phyloP scores from a whole-genome alignment of 352 stramenopile genomes.

The Phytophthora meadii region DNA sequence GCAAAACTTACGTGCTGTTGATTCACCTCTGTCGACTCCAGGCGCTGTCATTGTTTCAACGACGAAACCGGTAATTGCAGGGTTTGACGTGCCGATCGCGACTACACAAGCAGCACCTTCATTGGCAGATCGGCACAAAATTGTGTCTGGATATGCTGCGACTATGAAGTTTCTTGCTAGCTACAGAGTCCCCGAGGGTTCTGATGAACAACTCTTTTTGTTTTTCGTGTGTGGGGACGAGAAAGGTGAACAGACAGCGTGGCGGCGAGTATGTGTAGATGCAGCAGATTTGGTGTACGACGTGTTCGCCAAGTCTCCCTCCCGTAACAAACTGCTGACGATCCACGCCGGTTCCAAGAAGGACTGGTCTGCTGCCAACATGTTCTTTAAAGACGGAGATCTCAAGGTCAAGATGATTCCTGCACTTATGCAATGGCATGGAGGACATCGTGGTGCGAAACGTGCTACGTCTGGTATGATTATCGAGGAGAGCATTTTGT shows the following conservation, averaged over 20 bases:
- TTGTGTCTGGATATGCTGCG: conserved; percentile 57
- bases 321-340: conserved; percentile 56
- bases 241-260: conserved; percentile 49
- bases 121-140: conserved; percentile 51
- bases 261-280: conserved; percentile 52
- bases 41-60: conserved; percentile 12
- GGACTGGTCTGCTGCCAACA: conserved; percentile 64
- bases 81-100: conserved; percentile 1
- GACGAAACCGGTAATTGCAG: background rate
- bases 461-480: conserved; percentile 70
- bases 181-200: conserved; percentile 37
- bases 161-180: conserved; percentile 57
- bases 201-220: conserved; percentile 63
- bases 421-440: conserved; percentile 72
- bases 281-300: conserved; percentile 59
- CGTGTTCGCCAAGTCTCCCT: conserved; percentile 60
- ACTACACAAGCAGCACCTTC: conserved; percentile 2
- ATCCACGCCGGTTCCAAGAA: conserved; percentile 64
- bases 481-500: conserved; percentile 56
- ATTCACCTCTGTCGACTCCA: conserved; percentile 13
- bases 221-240: conserved; percentile 78
- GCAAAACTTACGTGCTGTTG: conserved; percentile 20
- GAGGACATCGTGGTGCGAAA: conserved; percentile 39
- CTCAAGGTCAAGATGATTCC: conserved; percentile 74
- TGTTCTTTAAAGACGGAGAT: conserved; percentile 67